Base-by-base conservation (phyloP, 2,329 filamentous ascomycete species). In the Cucurbitaria berberidis region DNA sequence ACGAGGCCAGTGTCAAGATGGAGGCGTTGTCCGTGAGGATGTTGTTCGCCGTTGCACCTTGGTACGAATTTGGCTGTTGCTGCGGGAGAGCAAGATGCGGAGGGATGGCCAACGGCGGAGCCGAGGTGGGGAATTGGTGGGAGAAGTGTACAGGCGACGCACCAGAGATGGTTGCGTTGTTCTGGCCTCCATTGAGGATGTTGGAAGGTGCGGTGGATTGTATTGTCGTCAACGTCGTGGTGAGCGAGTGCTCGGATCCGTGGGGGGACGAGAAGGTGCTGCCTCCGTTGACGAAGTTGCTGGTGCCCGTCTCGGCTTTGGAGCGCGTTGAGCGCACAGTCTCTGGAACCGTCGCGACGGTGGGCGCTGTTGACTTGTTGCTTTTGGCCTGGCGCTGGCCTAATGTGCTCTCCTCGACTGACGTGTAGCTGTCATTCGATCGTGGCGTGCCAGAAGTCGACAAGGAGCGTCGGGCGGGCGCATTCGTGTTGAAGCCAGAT, bases 11-110 rank as follows among this genome's bases (percentile, higher is more conserved):
- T 0, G 91, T 96, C 55, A 96, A 77, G 62, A 96, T 93, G 22
- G 90, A 93, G 19, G 91, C 91, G 70, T 96, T 91, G 73, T 96
- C 91, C 1, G 89, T 91, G 29, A 93, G 79, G 5, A 93, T 82
- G 65, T 90, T 91, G 75, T 93, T 92, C 46, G 90, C 90, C 0
- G 89, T 93, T 1, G 89, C 89, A n/a, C 84, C 85, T 45, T 82
- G 84, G 73, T 93, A 93, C 0, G 89, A 93, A 5, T 86, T 84
- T 2, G 89, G 89, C 63, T 87, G 83, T 45, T 68, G 75, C 67
- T 67, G 75, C 69, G 74, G 69, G 18, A 85, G 85, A 1, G 81
- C 83, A 24, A 90, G 79, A 74, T 92, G 88, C 3, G 87, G 79
- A 2, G 89, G 89, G 40, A 93, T 87, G 16, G 89, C 89, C 1